These are phyloP conservation scores for Nemania abortiva DNA, from an alignment of 2,329 filamentous ascomycete genomes.

Conservation along the genomic window DNA sequence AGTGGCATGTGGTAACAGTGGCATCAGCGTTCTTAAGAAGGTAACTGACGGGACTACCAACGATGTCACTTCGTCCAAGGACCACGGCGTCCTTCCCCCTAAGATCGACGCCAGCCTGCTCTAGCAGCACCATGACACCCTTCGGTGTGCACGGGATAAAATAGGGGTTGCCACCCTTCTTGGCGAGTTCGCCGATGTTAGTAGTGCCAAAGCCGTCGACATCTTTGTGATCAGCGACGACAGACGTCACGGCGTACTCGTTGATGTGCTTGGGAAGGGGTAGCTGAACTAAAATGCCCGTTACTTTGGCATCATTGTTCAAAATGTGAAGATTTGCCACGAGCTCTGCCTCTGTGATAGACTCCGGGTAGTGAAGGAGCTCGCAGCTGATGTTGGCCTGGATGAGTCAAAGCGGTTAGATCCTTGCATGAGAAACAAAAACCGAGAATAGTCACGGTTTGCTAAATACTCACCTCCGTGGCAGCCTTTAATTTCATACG, in stretches of 20 bases:
- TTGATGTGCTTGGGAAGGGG: conserved; percentile 90
- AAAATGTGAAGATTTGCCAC: conserved; percentile 82
- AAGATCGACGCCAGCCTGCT: conserved; percentile 85
- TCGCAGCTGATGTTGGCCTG: conserved; percentile 92
- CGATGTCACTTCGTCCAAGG: conserved; percentile 94
- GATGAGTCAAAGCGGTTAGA: conserved; percentile 42
- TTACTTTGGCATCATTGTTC: conserved; percentile 87
- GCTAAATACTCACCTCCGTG: conserved; percentile 73
- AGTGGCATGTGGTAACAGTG: conserved; percentile 96
- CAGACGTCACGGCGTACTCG: conserved; percentile 89
- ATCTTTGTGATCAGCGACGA: conserved; percentile 93
- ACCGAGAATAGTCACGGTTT: background rate
- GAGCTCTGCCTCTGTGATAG: conserved; percentile 85
- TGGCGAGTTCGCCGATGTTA: conserved; percentile 97
- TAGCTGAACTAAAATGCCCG: conserved; percentile 94
- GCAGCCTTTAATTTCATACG: conserved; percentile 99
- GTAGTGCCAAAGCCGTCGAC: conserved; percentile 95
- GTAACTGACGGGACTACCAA: conserved; percentile 96
- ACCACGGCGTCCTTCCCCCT: conserved; percentile 95
- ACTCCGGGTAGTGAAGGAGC: conserved; percentile 83
- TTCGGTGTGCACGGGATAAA: conserved; percentile 97
- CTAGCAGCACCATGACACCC: conserved; percentile 92
- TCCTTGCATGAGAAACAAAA: conserved; percentile 3
- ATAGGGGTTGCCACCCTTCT: conserved; percentile 88
- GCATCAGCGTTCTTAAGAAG: conserved; percentile 95